Evolutionary conservation across 164 flowering plant species (phyloP).

Genomic region (Kingdonia uniflora): DNA sequence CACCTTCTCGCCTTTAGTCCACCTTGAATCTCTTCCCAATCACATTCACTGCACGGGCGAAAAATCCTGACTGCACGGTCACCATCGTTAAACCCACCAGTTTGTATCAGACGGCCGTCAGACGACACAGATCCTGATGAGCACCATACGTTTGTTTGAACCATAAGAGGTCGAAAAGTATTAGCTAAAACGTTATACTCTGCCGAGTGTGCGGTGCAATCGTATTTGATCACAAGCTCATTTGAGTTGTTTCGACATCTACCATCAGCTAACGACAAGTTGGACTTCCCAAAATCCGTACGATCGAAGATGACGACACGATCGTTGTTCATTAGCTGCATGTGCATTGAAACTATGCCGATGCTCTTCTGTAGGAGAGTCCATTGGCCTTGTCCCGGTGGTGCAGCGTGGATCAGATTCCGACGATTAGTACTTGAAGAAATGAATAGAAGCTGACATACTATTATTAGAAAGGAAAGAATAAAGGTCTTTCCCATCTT

Average conservation of each 20-base stretch:
- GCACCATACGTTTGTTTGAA: slow-evolving; percentile 67
- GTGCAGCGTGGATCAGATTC: slow-evolving; percentile 12
- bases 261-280: slow-evolving; percentile 48
- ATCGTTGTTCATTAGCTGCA: slow-evolving; percentile 76
- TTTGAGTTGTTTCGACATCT: slow-evolving; percentile 37
- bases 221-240: slow-evolving; percentile 23
- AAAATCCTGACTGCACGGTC: slow-evolving; percentile 31
- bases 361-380: slow-evolving; percentile 39
- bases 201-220: slow-evolving; percentile 81
- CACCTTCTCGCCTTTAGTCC: slow-evolving; percentile 38
- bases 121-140: slow-evolving; percentile 51
- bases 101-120: slow-evolving; percentile 56
- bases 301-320: slow-evolving; percentile 79
- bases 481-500: no score
- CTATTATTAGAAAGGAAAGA: slow-evolving; percentile 11
- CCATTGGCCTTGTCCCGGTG: slow-evolving; percentile 44
- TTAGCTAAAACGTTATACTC: slow-evolving; percentile 50
- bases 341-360: slow-evolving; percentile 86
- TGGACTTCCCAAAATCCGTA: slow-evolving; percentile 66
- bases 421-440: slow-evolving; percentile 3
- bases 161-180: slow-evolving; percentile 43
- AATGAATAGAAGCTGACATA: background rate
- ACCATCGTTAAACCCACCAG: slow-evolving; percentile 68
- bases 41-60: slow-evolving; percentile 46
- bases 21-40: slow-evolving; percentile 45